Percentiles rank a stretch among this genome's conserved stretches.
phyloP scores from a whole-genome alignment of 768 basidiomycete genomes.

The Mycena maculata region DNA sequence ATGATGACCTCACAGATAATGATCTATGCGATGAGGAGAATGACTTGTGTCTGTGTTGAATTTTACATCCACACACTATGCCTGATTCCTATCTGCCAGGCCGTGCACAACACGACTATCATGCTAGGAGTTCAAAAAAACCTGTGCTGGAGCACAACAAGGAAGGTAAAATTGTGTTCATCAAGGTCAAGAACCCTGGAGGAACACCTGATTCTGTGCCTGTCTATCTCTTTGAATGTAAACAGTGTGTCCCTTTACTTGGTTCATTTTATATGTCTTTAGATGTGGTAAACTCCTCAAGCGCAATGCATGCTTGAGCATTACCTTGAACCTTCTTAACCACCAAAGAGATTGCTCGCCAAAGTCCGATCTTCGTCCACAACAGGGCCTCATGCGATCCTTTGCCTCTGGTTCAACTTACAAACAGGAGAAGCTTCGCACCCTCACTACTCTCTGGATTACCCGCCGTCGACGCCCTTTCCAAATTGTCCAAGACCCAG shows the following conservation, averaged over 20 bases:
- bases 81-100: not conserved
- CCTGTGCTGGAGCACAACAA: not conserved
- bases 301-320: too few relatives aligned
- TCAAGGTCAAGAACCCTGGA: not conserved
- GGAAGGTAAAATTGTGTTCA: not conserved
- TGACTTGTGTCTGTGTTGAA: not conserved
- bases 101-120: not conserved
- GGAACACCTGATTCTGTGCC: not conserved
- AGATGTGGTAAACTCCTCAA: too few relatives aligned
- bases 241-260: not conserved
- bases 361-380: too few relatives aligned
- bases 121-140: not conserved
- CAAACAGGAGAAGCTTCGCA: too few relatives aligned
- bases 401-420: too few relatives aligned
- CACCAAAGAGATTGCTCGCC: too few relatives aligned
- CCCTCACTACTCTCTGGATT: too few relatives aligned
- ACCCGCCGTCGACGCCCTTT: too few relatives aligned
- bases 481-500: too few relatives aligned
- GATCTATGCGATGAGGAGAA: not conserved
- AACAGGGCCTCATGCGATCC: too few relatives aligned
- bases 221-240: constrained; percentile 1
- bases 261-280: too few relatives aligned
- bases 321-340: too few relatives aligned
- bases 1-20: not conserved
- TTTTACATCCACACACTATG: not conserved